phyloP scores from a whole-genome alignment of 78 protist species.

The Dictyostelium capitatum region DNA sequence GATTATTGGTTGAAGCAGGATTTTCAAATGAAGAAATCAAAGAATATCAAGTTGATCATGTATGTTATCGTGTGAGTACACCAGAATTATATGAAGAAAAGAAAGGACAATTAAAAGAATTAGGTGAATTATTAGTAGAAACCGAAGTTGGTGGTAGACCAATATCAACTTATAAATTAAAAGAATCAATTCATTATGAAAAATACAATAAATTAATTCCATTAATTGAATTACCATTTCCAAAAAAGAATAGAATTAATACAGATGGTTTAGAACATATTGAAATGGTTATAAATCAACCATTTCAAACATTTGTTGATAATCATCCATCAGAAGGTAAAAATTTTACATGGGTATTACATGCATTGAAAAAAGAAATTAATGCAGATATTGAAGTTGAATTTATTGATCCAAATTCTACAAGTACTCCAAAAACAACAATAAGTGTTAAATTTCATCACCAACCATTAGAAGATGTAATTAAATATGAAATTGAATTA shows the following conservation, averaged over 20 bases:
- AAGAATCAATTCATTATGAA: slow-evolving; percentile 10
- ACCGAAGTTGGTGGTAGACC: slow-evolving; percentile 47
- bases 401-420: slow-evolving; percentile 22
- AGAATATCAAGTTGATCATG: slow-evolving; percentile 27
- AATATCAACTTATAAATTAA: slow-evolving; percentile 38
- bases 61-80: slow-evolving; percentile 59
- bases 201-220: not conserved
- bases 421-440: slow-evolving; percentile 17
- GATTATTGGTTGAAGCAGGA: not conserved
- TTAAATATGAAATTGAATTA: slow-evolving; percentile 34
- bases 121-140: slow-evolving; percentile 20
- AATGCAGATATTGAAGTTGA: slow-evolving; percentile 66
- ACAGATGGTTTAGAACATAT: slow-evolving; percentile 59
- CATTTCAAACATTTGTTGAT: not conserved
- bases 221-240: slow-evolving; percentile 49
- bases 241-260: slow-evolving; percentile 35
- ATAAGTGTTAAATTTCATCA: slow-evolving; percentile 73
- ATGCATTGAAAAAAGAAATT: slow-evolving; percentile 27
- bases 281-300: slow-evolving; percentile 33
- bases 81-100: slow-evolving; percentile 23
- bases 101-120: not conserved
- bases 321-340: not conserved
- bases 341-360: slow-evolving; percentile 1
- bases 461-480: slow-evolving; percentile 54
- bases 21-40: not conserved